phyloP scores from a whole-genome alignment of 2,329 filamentous ascomycete species.

The Alternaria arbusti region DNA sequence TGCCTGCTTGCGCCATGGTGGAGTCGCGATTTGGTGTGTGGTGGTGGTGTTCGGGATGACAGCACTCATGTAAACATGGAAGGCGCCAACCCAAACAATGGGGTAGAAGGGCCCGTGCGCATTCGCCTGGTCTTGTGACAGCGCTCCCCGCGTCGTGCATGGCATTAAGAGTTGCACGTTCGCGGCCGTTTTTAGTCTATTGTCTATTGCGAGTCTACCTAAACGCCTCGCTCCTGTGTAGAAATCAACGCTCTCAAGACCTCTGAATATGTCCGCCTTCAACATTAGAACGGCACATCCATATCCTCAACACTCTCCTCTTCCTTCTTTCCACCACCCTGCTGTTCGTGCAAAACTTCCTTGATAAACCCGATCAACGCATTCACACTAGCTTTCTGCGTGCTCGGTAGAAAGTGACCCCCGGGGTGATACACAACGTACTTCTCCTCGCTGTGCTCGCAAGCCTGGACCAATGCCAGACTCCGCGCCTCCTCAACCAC shows the following conservation, averaged over 20 bases:
- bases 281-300: constrained; percentile 68
- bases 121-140: constrained; percentile 9
- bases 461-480: constrained; percentile 70
- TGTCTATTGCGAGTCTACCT: not conserved
- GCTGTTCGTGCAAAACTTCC: constrained; percentile 54
- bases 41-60: constrained; percentile 7
- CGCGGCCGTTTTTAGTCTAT: not conserved
- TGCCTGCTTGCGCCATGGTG: constrained; percentile 56
- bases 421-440: constrained; percentile 76
- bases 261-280: not conserved
- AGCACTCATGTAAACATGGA: constrained; percentile 16
- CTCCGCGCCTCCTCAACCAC: constrained; percentile 83
- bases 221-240: not conserved
- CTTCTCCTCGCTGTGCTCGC: constrained; percentile 58
- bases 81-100: constrained; percentile 19
- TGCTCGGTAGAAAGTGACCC: constrained; percentile 83
- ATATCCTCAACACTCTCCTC: constrained; percentile 70
- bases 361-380: constrained; percentile 76
- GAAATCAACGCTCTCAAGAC: not conserved
- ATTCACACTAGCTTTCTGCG: constrained; percentile 80
- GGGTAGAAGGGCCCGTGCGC: constrained; percentile 2
- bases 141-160: not conserved
- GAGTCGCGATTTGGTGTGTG: constrained; percentile 8
- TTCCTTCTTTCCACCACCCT: constrained; percentile 39
- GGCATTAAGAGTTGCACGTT: not conserved